Conservation (phyloP, 805 yeast genomes). For the Phaffomyces opuntiae region DNA sequence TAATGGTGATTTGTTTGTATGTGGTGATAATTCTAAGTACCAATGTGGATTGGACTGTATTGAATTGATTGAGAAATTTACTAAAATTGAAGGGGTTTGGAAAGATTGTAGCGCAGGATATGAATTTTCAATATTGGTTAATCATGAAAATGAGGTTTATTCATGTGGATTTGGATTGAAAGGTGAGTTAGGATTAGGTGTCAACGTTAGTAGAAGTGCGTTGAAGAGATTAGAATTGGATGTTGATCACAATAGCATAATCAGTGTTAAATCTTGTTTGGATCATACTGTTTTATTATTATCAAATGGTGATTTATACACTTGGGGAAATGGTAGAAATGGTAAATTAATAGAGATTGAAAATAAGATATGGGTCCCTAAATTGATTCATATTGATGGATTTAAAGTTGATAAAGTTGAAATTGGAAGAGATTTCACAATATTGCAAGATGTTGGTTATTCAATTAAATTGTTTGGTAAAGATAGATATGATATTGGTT, state of each 20-base stretch:
- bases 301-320: slow-evolving; percentile 39
- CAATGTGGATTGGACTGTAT: slow-evolving; percentile 38
- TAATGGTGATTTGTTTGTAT: slow-evolving; percentile 45
- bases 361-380: slow-evolving; percentile 13
- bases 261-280: slow-evolving; percentile 32
- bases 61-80: slow-evolving; percentile 13
- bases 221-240: slow-evolving; percentile 10
- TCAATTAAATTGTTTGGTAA: slow-evolving; percentile 28
- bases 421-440: slow-evolving; percentile 57
- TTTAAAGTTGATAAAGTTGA: slow-evolving; percentile 2
- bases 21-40: slow-evolving; percentile 54
- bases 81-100: slow-evolving; percentile 28
- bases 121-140: slow-evolving; percentile 59
- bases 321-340: slow-evolving; percentile 66
- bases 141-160: slow-evolving; percentile 33
- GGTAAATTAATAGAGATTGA: slow-evolving; percentile 39
- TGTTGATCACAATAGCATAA: slow-evolving; percentile 4
- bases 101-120: slow-evolving; percentile 64
- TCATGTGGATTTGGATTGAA: slow-evolving; percentile 57
- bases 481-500: slow-evolving; percentile 23
- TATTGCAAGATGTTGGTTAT: slow-evolving; percentile 22
- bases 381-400: neutral
- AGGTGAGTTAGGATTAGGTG: slow-evolving; percentile 68
- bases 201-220: slow-evolving; percentile 2
- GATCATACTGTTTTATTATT: slow-evolving; percentile 36